Evolutionary conservation across 805 yeast species (phyloP), one percentile per base, ranked within the genome.

Genomic region (Cyberlindnera petersonii): DNA sequence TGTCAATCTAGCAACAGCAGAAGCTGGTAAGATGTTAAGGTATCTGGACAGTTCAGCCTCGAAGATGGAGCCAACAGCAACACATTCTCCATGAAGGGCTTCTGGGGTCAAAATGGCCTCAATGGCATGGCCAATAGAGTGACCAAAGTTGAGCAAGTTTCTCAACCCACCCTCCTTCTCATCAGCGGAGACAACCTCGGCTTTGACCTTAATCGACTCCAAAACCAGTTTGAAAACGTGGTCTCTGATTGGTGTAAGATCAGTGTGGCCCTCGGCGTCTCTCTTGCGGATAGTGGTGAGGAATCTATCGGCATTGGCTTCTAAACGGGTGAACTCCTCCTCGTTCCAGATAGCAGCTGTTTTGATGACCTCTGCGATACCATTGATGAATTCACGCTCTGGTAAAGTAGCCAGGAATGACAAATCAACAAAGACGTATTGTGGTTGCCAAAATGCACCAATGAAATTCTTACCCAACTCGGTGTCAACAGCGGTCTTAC

Each of bases 311-410:
- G 95, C 80, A 57, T 87, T 78, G 23, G 69, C 63, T 63, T 93
- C 98, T 43, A 93, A 74, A 49, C 98, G 72, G 29, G 81, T 68
- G 60, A 93, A 93, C 58, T 93, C 98, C 1, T 56, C 69, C 47
- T 85, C 96, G 59, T 89, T 82, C 98, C 98, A 93, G 56, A 93
- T 89, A 19, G 97, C 96, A 16, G 98, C 98, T 13, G 98, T 93
- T 65, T 93, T 93, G 52, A 93, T 82, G 34, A 93, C 96, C 65
- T 93, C 98, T 5, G 96, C 96, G 89, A 93, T 93, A 45, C 98
- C 98, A 58, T 93, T 93, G 54, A 93, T 86, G 61, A 93, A 87
- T 62, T 93, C 98, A 54, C 98, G 77, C 37, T 80, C 81, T 1
- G 98, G 97, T 43, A 93, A 71, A 14, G 97, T 84, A 47, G 81